These are phyloP conservation scores for Neonectria magnoliae DNA, from an alignment of 2,329 filamentous ascomycete genomes.

Conservation along the genomic window DNA sequence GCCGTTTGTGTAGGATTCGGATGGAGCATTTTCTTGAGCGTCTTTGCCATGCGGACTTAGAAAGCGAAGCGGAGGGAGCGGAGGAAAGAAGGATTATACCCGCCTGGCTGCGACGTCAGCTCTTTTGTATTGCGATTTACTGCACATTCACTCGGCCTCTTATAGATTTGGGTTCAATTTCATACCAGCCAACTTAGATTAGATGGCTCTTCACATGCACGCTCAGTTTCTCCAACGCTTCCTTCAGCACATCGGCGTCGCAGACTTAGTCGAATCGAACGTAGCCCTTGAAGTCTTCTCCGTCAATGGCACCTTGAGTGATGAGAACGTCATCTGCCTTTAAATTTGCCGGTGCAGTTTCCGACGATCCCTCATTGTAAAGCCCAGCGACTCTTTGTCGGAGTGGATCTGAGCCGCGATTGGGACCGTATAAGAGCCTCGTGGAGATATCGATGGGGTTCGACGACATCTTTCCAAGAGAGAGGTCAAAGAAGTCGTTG, in stretches of 20 bases:
- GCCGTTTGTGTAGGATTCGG: constrained; percentile 49
- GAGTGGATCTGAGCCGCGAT: constrained; percentile 72
- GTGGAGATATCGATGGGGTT: constrained; percentile 59
- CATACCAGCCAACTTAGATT: neutral
- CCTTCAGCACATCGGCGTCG: constrained; percentile 1
- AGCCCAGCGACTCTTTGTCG: constrained; percentile 72
- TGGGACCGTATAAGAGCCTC: constrained; percentile 77
- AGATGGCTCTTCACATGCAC: constrained; percentile 10
- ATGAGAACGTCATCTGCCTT: constrained; percentile 73
- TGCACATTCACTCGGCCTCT: neutral
- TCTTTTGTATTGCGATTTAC: neutral
- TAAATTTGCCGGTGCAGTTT: constrained; percentile 49
- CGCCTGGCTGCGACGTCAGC: neutral
- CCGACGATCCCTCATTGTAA: constrained; percentile 64
- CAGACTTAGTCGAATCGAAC: constrained; percentile 20
- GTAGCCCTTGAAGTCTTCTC: constrained; percentile 18
- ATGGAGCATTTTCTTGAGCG: constrained; percentile 51
- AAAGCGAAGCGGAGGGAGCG: neutral
- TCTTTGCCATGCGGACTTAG: constrained; percentile 44
- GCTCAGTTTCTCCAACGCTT: constrained; percentile 27
- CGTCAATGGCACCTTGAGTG: constrained; percentile 79
- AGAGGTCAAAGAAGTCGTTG: constrained; percentile 70
- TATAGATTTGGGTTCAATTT: neutral
- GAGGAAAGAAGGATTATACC: constrained; percentile 1
- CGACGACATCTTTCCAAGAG: constrained; percentile 58